These are phyloP conservation scores for Citeromyces matritensis DNA, from an alignment of 805 yeast genomes.

Conservation along the genomic window DNA sequence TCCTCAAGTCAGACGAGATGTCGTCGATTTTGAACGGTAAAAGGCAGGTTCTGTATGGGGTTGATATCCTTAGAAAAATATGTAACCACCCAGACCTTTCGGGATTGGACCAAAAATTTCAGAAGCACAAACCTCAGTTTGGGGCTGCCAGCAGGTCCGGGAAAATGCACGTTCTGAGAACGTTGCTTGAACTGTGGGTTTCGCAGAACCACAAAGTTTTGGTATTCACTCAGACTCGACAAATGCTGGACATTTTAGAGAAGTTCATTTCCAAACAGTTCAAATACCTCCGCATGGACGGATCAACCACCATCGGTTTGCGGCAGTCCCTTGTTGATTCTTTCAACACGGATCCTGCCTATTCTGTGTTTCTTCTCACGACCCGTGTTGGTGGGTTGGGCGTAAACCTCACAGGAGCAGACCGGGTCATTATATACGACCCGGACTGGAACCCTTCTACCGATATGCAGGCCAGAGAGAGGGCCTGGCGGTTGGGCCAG, in stretches of 20 bases:
- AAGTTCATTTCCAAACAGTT: constrained; percentile 32
- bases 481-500: constrained; percentile 97
- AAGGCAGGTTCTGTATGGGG: constrained; percentile 76
- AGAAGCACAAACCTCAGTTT: constrained; percentile 9
- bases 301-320: constrained; percentile 65
- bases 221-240: constrained; percentile 85
- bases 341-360: constrained; percentile 49
- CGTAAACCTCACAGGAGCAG: constrained; percentile 88
- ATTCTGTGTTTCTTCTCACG: constrained; percentile 64
- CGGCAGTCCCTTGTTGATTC: constrained; percentile 72
- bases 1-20: constrained; percentile 65
- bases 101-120: constrained; percentile 21
- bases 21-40: constrained; percentile 58
- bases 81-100: constrained; percentile 94
- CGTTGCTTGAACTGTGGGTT: constrained; percentile 63
- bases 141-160: constrained; percentile 63
- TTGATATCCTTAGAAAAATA: constrained; percentile 78
- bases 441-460: constrained; percentile 99
- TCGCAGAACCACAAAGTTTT: constrained; percentile 64
- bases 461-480: constrained; percentile 89
- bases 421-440: constrained; percentile 83
- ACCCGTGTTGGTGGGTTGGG: constrained; percentile 97
- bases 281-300: constrained; percentile 80
- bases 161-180: constrained; percentile 77
- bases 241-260: constrained; percentile 84